Base-by-base conservation (phyloP, 75 land plant species). In the Pinus taeda region DNA sequence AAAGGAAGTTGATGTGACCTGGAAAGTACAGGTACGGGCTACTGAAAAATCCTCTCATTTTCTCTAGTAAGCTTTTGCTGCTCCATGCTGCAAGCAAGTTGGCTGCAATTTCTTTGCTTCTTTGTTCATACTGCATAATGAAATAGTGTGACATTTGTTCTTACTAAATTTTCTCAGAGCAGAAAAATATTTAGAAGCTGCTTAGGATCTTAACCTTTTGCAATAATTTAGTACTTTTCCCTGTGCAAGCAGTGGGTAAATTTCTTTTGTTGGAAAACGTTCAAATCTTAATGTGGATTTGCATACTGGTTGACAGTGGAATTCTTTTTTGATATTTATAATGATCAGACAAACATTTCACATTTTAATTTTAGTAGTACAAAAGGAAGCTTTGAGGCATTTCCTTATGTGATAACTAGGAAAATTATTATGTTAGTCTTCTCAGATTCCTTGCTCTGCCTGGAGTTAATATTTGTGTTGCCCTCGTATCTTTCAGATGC, bases 1-100 rank as follows among this genome's bases (percentile, higher is more conserved):
- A 93, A 93, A 96, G 86, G 96, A 93, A 64, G 84, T 84, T 1
- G 99, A 96, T 73, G 83, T 90, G 15, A 83, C 82, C 36, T 96
- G 97, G 97, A 96, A 93, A 76, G 73, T 89, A 69, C 97, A 95
- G 94, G 98, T 93, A 75, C 15, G 15, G 15, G 39, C 37, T 33
- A 26, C 77, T 70, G 80, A 26, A 8, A 49, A 49, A 49, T 49
- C 53, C 53, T 49, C 33, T 42, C 77, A 53, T 15, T 55, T 57
- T 33, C 53, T 49, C 11, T 8, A 49, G 53, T 49, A 49, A 49
- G 9, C 53, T 8, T 49, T 49, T 49, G 53, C 53, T 49, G 53
- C 53, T 49, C 11, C 11, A 39, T 49, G 9, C 53, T 49, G 53
- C 53, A 49, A 49, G 53, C 29, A 30, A 64, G 67, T 30, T 33